phyloP scores from a whole-genome alignment of 1,284 basidiomycete genomes.

The Leucoagaricus sp. region DNA sequence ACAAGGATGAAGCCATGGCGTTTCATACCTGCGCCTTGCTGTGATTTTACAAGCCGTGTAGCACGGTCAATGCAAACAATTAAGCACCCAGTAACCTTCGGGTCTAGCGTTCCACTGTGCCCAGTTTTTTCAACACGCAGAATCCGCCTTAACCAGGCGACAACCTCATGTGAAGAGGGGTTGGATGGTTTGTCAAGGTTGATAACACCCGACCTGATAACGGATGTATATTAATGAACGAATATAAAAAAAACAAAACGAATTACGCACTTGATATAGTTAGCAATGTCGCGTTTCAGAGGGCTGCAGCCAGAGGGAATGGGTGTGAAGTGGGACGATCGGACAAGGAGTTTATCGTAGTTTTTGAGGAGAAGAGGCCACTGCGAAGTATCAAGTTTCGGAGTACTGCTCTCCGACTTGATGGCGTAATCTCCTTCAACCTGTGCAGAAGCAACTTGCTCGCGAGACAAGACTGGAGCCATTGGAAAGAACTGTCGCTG shows the following conservation, averaged over 20 bases:
- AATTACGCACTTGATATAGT: conserved; percentile 86
- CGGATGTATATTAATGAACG: conserved; percentile 10
- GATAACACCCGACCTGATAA: conserved; percentile 88
- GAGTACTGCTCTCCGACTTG: conserved; percentile 74
- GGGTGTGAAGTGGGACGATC: conserved; percentile 97
- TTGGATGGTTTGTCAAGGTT: conserved; percentile 99
- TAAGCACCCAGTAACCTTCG: conserved; percentile 98
- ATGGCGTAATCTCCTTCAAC: conserved; percentile 80
- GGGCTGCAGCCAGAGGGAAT: conserved; percentile 92
- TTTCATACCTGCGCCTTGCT: conserved; percentile 86
- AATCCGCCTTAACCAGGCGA: conserved; percentile 97
- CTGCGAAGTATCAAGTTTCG: conserved; percentile 90
- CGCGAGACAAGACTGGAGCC: conserved; percentile 57
- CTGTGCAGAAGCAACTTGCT: conserved; percentile 73
- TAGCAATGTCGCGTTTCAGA: conserved; percentile 88
- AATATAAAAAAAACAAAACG: conserved; percentile 20
- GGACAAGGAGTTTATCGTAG: conserved; percentile 94
- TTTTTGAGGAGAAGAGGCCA: conserved; percentile 99
- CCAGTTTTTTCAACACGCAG: conserved; percentile 98
- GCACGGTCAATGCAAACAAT: conserved; percentile 99
- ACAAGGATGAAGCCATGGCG: conserved; percentile 18
- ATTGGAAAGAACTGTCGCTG: conserved; percentile 30
- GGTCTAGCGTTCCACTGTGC: conserved; percentile 97
- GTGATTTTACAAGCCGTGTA: conserved; percentile 99
- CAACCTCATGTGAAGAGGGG: conserved; percentile 99